Evolutionary conservation across 495 filamentous ascomycete species (phyloP), one percentile per base, ranked within the genome.

Genomic region (Aspergillus wentii): DNA sequence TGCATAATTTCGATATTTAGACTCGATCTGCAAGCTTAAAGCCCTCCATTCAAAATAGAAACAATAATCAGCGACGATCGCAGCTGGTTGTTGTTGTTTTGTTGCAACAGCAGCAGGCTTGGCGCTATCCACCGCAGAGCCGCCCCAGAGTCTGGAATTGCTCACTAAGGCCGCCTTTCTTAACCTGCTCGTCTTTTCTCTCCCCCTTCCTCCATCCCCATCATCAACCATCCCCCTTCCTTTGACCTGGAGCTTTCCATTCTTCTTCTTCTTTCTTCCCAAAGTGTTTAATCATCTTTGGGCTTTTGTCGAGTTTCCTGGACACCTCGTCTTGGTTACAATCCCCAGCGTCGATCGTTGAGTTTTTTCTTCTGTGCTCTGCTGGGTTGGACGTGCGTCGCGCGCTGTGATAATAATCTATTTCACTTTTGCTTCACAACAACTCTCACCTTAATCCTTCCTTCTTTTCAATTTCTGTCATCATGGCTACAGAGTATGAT

Each of bases 401-500:
- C 45, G 31, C 35, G 31, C 31, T 19, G 15, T 14, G 33, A 22
- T 39, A 11, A 34, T 25, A 10, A 17, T 17, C 30, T n/a, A 15
- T n/a, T n/a, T 18, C 36, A 33, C 18, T 31, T 41, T 30, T 35
- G 13, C 19, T 48, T 26, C 20, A 15, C 32, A 9, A 33, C 39
- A 19, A 29, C 19, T 48, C 39, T 25, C 29, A 44, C 33, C 25
- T 33, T 38, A 43, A 46, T 30, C 25, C 25, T 19, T 41, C 35
- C 39, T 35, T 40, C 40, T 43, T 44, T 52, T 40, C 39, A 44
- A 43, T 30, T 19, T 26, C 29, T 32, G 27, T 41, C 56, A 57
- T 42, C 51, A 71, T 74, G 63, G 63, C 71, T 47, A 85, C 88
- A 75, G 88, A 94, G 54, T 92, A 89, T 68, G 88, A 92, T 54